These are phyloP conservation scores for Rhynchospora breviuscula DNA, from an alignment of 176 grass and related monocot genomes.

Conservation along the genomic window DNA sequence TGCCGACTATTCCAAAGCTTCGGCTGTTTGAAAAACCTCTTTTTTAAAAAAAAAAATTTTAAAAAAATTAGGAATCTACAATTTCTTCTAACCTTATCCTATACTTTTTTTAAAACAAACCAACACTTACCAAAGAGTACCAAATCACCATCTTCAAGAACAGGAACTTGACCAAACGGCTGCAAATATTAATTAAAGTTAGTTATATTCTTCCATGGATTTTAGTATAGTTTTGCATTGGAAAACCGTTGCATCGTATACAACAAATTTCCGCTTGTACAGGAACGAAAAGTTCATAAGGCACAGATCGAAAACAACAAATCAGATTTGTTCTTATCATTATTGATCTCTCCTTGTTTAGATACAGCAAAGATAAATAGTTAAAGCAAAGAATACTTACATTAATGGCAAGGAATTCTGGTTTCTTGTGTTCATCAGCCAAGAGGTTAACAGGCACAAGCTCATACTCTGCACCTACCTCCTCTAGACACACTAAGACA, in stretches of 20 bases:
- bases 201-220: no score
- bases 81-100: no score
- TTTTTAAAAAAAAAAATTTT: no score
- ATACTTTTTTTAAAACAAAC: neutral
- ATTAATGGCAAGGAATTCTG: conserved; percentile 44
- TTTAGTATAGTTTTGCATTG: no score
- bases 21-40: neutral
- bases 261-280: no score
- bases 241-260: no score
- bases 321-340: no score
- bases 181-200: conserved; percentile 7
- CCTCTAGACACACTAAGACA: conserved; percentile 37
- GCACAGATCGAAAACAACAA: no score
- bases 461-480: conserved; percentile 44
- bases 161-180: conserved; percentile 40
- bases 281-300: no score
- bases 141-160: conserved; percentile 33
- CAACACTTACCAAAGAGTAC: conserved; percentile 30
- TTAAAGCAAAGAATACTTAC: conserved; percentile 10
- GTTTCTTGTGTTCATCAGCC: conserved; percentile 37
- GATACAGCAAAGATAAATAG: no score
- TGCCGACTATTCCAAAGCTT: neutral
- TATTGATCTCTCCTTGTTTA: no score
- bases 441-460: conserved; percentile 33
- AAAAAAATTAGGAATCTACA: no score